phyloP scores from a whole-genome alignment of 306 rosid genomes.

The Mimosa bimucronata region DNA sequence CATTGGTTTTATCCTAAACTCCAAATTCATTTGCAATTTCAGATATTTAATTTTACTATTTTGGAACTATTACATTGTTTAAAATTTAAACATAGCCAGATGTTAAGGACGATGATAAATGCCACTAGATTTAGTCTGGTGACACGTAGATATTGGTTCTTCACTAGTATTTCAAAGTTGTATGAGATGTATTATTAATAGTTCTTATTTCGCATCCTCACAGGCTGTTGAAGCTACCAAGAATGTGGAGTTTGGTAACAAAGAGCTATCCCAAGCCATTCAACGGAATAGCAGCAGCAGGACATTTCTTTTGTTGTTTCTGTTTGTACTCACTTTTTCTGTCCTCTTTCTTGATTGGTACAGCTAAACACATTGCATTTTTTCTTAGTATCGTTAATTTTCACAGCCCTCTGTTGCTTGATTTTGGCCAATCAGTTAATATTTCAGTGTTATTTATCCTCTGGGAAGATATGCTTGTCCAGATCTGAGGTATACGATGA shows the following conservation, averaged over 20 bases:
- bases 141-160: not conserved
- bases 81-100: not conserved
- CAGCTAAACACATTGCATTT: slow-evolving; percentile 48
- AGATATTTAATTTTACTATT: not conserved
- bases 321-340: slow-evolving; percentile 85
- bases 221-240: slow-evolving; percentile 97
- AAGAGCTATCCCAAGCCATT: slow-evolving; percentile 88
- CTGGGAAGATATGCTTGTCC: slow-evolving; percentile 25
- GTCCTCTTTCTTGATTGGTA: slow-evolving; percentile 95
- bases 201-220: slow-evolving; percentile 24
- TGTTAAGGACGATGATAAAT: not conserved
- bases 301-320: slow-evolving; percentile 86
- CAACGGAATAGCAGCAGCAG: slow-evolving; percentile 87
- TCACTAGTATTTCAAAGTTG: not conserved
- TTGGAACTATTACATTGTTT: not conserved
- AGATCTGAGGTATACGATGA: not conserved
- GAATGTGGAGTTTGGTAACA: slow-evolving; percentile 93
- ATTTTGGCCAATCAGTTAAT: slow-evolving; percentile 23
- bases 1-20: not conserved
- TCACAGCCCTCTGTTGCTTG: slow-evolving; percentile 4
- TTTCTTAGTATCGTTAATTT: slow-evolving; percentile 10
- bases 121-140: not conserved
- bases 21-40: not conserved
- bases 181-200: slow-evolving; percentile 12
- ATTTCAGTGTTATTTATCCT: slow-evolving; percentile 4